These are phyloP conservation scores for Ustilago sp. DNA, from an alignment of 1,284 basidiomycete genomes.

Conservation along the genomic window DNA sequence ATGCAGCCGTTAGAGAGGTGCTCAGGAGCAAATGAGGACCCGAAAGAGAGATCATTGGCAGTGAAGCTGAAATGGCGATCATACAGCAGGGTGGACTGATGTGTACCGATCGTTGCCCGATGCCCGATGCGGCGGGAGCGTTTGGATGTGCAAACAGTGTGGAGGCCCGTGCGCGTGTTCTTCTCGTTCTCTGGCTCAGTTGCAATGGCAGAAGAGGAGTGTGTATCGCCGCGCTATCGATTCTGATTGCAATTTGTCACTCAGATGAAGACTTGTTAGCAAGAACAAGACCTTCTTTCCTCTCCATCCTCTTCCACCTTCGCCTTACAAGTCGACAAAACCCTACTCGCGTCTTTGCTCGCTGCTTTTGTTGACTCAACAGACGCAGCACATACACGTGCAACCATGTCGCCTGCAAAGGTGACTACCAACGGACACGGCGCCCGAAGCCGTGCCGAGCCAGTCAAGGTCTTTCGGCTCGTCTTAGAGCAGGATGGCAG, in stretches of 20 bases:
- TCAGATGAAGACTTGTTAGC: too few species aligned
- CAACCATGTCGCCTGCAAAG: slow-evolving; percentile 30
- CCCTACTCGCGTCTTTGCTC: slow-evolving; percentile 4
- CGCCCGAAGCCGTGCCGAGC: slow-evolving; percentile 14
- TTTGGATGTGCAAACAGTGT: slow-evolving; percentile 13
- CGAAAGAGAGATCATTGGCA: neutral
- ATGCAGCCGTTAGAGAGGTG: too few species aligned
- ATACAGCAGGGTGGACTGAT: neutral
- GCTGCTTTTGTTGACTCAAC: neutral
- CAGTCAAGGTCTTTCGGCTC: slow-evolving; percentile 56
- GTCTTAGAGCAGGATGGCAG: slow-evolving; percentile 61
- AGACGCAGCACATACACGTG: slow-evolving; percentile 10
- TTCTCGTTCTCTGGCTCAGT: neutral
- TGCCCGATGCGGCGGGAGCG: slow-evolving; percentile 12
- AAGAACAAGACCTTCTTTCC: neutral
- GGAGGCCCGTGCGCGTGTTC: slow-evolving; percentile 25
- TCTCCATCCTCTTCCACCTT: neutral
- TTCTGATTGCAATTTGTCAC: slow-evolving; percentile 3
- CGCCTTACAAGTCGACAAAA: neutral
- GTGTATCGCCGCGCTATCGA: slow-evolving; percentile 17
- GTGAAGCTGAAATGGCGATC: neutral
- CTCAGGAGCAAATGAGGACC: neutral
- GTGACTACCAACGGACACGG: slow-evolving; percentile 31
- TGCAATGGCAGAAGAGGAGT: neutral
- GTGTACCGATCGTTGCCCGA: neutral